Evolutionary conservation across 1,284 basidiomycete species (phyloP), one percentile per base, ranked within the genome.

Genomic region (Trametes versicolor): DNA sequence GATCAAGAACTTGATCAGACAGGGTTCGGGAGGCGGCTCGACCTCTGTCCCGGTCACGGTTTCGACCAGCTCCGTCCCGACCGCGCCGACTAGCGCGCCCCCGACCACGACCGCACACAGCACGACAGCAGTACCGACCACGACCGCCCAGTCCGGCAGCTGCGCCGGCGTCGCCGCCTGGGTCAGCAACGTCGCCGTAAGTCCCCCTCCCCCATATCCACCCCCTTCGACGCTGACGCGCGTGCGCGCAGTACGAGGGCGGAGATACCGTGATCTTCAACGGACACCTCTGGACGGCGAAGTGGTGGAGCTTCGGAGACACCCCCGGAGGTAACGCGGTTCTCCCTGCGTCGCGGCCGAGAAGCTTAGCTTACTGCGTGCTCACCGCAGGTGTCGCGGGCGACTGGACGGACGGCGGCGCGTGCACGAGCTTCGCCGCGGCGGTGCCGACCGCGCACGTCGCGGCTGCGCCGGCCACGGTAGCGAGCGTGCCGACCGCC

Each of bases 271-370:
- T 81, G 53, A 76, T 79, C 15, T 85, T 80, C 73, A 67, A 70
- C 55, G 84, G 81, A 12, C 78, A 82, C 68, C 77, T 87, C 13
- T 88, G 85, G 85, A 84, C 82, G 5, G 85, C 87, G 17, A 85
- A 83, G 56, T 86, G 84, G 83, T 88, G 87, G 87, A 81, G 81
- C 49, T 75, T 84, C 70, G 72, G 68, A 66, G 81, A 85, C 60
- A 64, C 70, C 8, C 85, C 86, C 1, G 84, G 84, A 61, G 84
- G 83, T 76, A 37, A 32, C 25, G 36, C 41, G 50, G 9, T 4
- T 43, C 53, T 32, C 19, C 23, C 53, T 34, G 39, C 34, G 17
- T 21, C 10, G 36, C 41, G 12, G 37, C 6, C 13, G 13, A 9
- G 29, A 8, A 5, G 23, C 21, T 17, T 29, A 10, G 29, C 25